phyloP scores from a whole-genome alignment of 345 rosid genomes.

The Conringia planisiliqua region DNA sequence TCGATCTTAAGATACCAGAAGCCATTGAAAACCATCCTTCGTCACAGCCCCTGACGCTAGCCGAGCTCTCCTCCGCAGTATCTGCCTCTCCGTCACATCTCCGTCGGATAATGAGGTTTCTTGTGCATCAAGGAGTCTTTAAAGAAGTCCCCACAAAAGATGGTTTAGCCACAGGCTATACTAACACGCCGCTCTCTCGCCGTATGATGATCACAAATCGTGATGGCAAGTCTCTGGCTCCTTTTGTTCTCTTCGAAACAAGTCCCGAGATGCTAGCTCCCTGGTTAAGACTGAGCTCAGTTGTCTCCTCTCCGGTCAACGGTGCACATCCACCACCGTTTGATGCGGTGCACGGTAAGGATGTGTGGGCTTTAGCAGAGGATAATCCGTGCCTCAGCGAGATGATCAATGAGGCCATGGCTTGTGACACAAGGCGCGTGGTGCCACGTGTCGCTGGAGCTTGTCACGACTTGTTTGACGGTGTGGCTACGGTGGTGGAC shows the following conservation, averaged over 20 bases:
- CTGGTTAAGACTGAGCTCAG: conserved; percentile 50
- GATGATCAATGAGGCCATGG: conserved; percentile 64
- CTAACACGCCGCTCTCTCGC: conserved; percentile 60
- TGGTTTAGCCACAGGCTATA: conserved; percentile 32
- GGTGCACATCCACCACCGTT: conserved; percentile 38
- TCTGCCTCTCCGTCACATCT: conserved; percentile 50
- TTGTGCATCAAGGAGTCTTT: conserved; percentile 48
- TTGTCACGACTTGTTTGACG: conserved; percentile 55
- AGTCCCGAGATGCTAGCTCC: conserved; percentile 55
- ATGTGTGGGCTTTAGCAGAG: conserved; percentile 46
- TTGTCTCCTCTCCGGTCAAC: conserved; percentile 22
- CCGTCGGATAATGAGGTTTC: conserved; percentile 60
- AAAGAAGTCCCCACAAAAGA: conserved; percentile 31
- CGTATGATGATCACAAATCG: conserved; percentile 34
- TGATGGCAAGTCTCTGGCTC: conserved; percentile 44
- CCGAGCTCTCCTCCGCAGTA: conserved; percentile 48
- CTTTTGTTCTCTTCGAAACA: conserved; percentile 42
- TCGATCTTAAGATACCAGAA: conserved; percentile 70
- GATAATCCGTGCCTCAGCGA: conserved; percentile 37
- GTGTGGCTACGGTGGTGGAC: conserved; percentile 55
- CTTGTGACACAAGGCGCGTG: conserved; percentile 43
- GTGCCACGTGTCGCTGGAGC: conserved; percentile 36
- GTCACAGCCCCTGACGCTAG: conserved; percentile 44
- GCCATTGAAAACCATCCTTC: conserved; percentile 46
- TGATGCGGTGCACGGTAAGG: conserved; percentile 45